phyloP scores from a whole-genome alignment of 306 rosid genomes.

The Lathyrus aphaca region DNA sequence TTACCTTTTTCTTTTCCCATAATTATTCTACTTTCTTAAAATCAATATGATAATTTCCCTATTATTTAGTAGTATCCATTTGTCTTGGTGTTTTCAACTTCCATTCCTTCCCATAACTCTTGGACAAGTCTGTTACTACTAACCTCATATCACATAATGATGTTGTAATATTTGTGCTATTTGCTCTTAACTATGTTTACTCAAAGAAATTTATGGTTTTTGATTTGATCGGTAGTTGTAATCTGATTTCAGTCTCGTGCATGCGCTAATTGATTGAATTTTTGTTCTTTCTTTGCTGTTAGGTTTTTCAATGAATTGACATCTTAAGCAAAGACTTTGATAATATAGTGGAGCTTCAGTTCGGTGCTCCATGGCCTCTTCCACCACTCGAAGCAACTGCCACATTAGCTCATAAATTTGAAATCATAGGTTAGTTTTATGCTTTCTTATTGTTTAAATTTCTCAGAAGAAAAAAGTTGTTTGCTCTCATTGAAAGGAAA shows the following conservation, averaged over 20 bases:
- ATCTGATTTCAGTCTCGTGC: no score
- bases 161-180: slow-evolving; percentile 4
- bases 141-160: background rate
- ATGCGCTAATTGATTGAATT: background rate
- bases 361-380: slow-evolving; percentile 94
- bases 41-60: slow-evolving; percentile 33
- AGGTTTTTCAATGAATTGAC: slow-evolving; percentile 96
- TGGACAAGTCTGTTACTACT: slow-evolving; percentile 69
- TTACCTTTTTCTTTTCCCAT: slow-evolving; percentile 20
- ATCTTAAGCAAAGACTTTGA: slow-evolving; percentile 83
- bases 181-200: background rate
- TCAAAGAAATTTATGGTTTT: slow-evolving; percentile 1
- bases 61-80: slow-evolving; percentile 17
- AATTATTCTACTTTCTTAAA: slow-evolving; percentile 19
- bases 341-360: slow-evolving; percentile 79
- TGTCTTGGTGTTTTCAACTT: slow-evolving; percentile 17
- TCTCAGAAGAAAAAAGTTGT: no score
- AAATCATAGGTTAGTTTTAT: slow-evolving; percentile 67
- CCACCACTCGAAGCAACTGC: slow-evolving; percentile 76
- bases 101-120: slow-evolving; percentile 72
- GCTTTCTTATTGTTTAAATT: no score
- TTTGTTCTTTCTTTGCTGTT: slow-evolving; percentile 23
- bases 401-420: slow-evolving; percentile 96
- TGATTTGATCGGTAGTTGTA: background rate
- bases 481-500: no score